These are phyloP conservation scores for Fusarium verticillioides DNA, from an alignment of 2,329 filamentous ascomycete species.

Conservation along the genomic window DNA sequence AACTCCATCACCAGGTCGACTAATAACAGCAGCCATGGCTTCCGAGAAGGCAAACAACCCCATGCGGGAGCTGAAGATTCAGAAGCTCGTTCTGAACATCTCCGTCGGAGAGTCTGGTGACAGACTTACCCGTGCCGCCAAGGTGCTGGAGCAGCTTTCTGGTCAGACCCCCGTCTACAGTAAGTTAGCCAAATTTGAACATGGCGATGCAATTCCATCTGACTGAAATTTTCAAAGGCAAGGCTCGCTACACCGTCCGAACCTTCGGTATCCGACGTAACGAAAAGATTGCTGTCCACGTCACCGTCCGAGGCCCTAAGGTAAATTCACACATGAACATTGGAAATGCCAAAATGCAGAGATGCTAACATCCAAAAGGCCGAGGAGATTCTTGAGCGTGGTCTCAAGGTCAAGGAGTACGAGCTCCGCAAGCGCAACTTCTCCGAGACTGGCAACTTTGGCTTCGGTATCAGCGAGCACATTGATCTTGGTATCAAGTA, in stretches of 20 bases:
- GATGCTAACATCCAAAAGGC: constrained; percentile 64
- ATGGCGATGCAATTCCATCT: constrained; percentile 25
- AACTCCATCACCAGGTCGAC: constrained; percentile 51
- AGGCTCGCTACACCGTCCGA: constrained; percentile 99
- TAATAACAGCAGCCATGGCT: constrained; percentile 56
- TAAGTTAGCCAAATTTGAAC: constrained; percentile 58
- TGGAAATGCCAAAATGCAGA: neutral
- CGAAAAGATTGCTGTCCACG: constrained; percentile 99
- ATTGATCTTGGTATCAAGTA: constrained; percentile 99
- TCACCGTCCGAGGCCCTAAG: constrained; percentile 97
- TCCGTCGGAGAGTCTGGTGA: constrained; percentile 99
- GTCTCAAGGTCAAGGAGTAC: constrained; percentile 99
- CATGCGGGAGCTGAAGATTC: constrained; percentile 99
- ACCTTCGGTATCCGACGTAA: constrained; percentile 99
- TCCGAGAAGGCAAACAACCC: constrained; percentile 94
- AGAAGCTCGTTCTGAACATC: constrained; percentile 99
- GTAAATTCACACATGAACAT: constrained; percentile 44
- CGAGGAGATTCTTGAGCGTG: constrained; percentile 99
- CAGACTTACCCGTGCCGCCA: constrained; percentile 99
- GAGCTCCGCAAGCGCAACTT: constrained; percentile 99
- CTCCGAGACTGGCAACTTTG: constrained; percentile 99
- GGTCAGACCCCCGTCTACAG: constrained; percentile 99
- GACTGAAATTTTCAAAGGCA: constrained; percentile 68
- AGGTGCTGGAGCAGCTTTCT: constrained; percentile 99
- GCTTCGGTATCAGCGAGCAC: constrained; percentile 99